These are phyloP conservation scores for Diaporthe sp. DNA, from an alignment of 2,329 filamentous ascomycete species.

Conservation along the genomic window DNA sequence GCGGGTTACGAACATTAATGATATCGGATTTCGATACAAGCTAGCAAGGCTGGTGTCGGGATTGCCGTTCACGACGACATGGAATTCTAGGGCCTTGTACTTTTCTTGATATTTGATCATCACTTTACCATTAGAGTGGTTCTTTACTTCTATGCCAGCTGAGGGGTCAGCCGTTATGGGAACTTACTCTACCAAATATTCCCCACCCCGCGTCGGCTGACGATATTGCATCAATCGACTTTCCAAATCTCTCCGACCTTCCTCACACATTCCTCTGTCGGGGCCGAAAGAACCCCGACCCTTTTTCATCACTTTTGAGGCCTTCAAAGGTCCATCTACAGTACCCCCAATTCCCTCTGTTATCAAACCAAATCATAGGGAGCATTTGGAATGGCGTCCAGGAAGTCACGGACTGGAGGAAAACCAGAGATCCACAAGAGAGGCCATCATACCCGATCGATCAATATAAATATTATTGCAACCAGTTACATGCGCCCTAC, in stretches of 20 bases:
- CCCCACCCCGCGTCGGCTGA: conserved; percentile 7
- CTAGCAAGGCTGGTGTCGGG: conserved; percentile 31
- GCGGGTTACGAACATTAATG: conserved; percentile 64
- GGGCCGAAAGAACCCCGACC: neutral
- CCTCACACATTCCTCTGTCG: conserved; percentile 18
- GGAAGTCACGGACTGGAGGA: conserved; percentile 29
- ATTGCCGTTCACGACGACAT: conserved; percentile 41
- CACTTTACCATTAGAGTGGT: conserved; percentile 38
- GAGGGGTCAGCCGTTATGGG: conserved; percentile 20
- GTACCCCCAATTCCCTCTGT: conserved; percentile 36
- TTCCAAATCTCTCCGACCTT: conserved; percentile 15
- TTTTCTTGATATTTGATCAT: conserved; percentile 39
- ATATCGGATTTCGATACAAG: conserved; percentile 37
- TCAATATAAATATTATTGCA: conserved; percentile 39
- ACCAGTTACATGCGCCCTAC: neutral
- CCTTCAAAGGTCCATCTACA: conserved; percentile 6
- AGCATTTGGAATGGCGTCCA: conserved; percentile 40
- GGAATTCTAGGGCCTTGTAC: conserved; percentile 39
- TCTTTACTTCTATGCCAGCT: conserved; percentile 29
- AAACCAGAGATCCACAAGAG: conserved; percentile 31
- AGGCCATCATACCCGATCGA: conserved; percentile 32
- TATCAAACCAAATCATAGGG: conserved; percentile 39
- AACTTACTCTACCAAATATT: conserved; percentile 21
- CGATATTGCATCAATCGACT: conserved; percentile 28
- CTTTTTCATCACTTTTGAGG: conserved; percentile 23